Base-by-base conservation (phyloP, 148 eudicot species). In the Beta vulgaris region DNA sequence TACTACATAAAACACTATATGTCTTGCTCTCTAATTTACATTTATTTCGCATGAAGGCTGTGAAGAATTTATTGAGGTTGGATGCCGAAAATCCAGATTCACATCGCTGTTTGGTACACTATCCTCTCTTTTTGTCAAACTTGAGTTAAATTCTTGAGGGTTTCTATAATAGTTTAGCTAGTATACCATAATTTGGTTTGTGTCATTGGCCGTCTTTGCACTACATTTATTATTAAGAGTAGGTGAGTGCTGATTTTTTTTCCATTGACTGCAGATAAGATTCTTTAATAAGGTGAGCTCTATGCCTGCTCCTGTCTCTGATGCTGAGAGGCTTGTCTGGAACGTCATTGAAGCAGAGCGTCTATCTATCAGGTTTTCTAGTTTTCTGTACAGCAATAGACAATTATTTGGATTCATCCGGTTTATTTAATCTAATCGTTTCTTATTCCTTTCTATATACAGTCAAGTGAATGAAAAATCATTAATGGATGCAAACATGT, bases 21-120 rank as follows among this genome's bases (percentile, higher is more conserved):
- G 6, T 54, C 60, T n/a, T 64, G 61, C 63, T 43, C 61, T 70
- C 21, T 35, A 14, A 35, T 72, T 35, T 10, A 23, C 28, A 43
- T 51, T 32, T 55, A 39, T 79, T 74, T 78, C 44, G 58, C 42
- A 23, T 76, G 78, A 74, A 95, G 99, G 99, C 99, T 78, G 60
- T 95, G 76, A 95, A 95, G 88, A 88, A 92, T 82, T 82, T 95
- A 70, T 46, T 84, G 68, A 88, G 90, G 82, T 77, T 95, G 88
- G 97, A 95, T 85, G 90, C 94, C 44, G 96, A 90, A 76, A 86
- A 78, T 78, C 92, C 94, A 51, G 92, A 92, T 61, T 69, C 96
- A 18, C 99, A 95, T 82, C 83, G 96, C 69, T 92, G 97, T 78
- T 87, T 92, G 99, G 99, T 95, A 94, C 67, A 85, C 37, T 51